Percentiles rank a stretch among this genome's conserved stretches.
phyloP scores from a whole-genome alignment of 2,329 filamentous ascomycete species.

The Tolypocladium paradoxum region DNA sequence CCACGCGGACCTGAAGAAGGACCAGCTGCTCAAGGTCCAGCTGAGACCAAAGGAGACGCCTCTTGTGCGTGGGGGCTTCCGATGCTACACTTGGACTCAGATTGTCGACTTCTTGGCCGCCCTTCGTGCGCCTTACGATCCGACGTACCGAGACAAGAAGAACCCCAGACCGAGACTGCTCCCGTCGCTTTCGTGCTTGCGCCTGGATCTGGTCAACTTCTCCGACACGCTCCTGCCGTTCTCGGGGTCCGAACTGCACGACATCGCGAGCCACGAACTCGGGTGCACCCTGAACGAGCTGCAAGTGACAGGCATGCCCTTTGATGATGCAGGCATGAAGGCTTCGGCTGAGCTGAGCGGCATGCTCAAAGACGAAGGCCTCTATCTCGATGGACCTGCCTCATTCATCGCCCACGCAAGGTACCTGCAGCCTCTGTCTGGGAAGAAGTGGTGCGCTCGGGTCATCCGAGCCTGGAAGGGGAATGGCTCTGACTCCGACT shows the following conservation, averaged over 20 bases:
- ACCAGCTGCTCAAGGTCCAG: slow-evolving; percentile 30
- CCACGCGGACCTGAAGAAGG: slow-evolving; percentile 30
- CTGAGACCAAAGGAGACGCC: slow-evolving; percentile 32
- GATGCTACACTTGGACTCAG: slow-evolving; percentile 44
- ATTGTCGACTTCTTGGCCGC: slow-evolving; percentile 41
- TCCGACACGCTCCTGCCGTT: slow-evolving; percentile 32
- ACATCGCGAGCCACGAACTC: slow-evolving; percentile 41
- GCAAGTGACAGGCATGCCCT: slow-evolving; percentile 39
- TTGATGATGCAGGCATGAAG: slow-evolving; percentile 36
- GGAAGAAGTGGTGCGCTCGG: slow-evolving; percentile 27
- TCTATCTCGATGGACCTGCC: slow-evolving; percentile 35
- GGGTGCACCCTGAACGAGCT: slow-evolving; percentile 43
- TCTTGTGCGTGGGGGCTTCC: slow-evolving; percentile 39
- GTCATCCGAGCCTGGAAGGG: slow-evolving; percentile 34
- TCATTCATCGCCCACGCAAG: slow-evolving; percentile 30
- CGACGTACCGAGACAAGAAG: slow-evolving; percentile 22
- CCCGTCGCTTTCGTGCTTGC: slow-evolving; percentile 34
- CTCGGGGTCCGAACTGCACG: slow-evolving; percentile 37
- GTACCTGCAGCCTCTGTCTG: slow-evolving; percentile 27
- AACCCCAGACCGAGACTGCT: slow-evolving; percentile 31
- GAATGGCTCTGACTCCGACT: slow-evolving; percentile 10
- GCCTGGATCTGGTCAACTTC: slow-evolving; percentile 46
- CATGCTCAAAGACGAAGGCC: slow-evolving; percentile 41
- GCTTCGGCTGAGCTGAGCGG: slow-evolving; percentile 37
- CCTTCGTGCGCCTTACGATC: slow-evolving; percentile 39